Evolutionary conservation across 2,329 filamentous ascomycete species (phyloP).

Genomic region (Knoxdaviesia proteae): DNA sequence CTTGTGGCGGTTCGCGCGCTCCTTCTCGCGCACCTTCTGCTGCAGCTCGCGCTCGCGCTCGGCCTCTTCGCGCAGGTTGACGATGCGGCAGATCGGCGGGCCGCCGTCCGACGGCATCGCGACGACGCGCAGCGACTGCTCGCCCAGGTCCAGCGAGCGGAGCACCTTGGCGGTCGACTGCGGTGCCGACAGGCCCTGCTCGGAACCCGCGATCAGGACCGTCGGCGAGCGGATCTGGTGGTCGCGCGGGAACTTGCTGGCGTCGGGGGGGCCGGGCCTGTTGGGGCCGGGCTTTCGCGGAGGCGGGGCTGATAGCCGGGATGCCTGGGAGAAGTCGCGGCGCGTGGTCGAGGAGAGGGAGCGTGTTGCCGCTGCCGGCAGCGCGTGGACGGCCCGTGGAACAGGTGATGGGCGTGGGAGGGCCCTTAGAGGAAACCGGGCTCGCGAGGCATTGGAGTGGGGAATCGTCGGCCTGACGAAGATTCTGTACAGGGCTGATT

Average conservation of each 20-base stretch:
- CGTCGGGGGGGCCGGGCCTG: not conserved
- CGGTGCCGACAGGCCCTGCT: slow-evolving; percentile 18
- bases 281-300: too few species aligned
- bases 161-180: slow-evolving; percentile 19
- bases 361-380: too few species aligned
- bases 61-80: slow-evolving; percentile 33
- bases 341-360: too few species aligned
- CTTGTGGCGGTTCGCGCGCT: slow-evolving; percentile 32
- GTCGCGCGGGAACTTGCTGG: slow-evolving; percentile 16
- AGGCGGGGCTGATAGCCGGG: too few species aligned
- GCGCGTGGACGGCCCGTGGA: too few species aligned
- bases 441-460: too few species aligned
- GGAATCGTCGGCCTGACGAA: too few species aligned
- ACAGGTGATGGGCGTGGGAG: too few species aligned
- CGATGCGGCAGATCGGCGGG: slow-evolving; percentile 42
- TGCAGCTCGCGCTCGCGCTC: slow-evolving; percentile 20
- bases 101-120: slow-evolving; percentile 14
- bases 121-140: slow-evolving; percentile 20
- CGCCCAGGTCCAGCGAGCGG: slow-evolving; percentile 12
- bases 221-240: slow-evolving; percentile 20
- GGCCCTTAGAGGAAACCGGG: too few species aligned
- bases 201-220: slow-evolving; percentile 20
- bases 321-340: too few species aligned
- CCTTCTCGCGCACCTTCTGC: slow-evolving; percentile 21
- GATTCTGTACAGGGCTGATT: too few species aligned